Conservation (phyloP, 2,329 filamentous ascomycete species). For the Cytospora piceae region DNA sequence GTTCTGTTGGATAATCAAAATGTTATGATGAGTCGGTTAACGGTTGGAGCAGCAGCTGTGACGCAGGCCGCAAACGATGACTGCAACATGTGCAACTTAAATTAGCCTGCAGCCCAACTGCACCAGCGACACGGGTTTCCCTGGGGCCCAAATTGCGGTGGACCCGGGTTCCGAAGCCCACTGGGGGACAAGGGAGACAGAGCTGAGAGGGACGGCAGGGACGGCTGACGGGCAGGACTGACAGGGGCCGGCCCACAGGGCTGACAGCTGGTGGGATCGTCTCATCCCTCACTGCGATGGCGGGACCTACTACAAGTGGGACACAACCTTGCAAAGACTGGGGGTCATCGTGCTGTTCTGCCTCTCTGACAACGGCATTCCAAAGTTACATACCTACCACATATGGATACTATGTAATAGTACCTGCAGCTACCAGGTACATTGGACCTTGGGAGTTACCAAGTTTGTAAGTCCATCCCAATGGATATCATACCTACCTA, state of each 20-base stretch:
- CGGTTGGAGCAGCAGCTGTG: slow-evolving; percentile 9
- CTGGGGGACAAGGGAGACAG: slow-evolving; percentile 11
- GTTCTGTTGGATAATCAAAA: neutral
- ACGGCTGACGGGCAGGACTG: too few species aligned
- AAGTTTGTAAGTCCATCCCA: neutral
- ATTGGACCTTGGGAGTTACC: neutral
- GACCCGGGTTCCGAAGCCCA: slow-evolving; percentile 9
- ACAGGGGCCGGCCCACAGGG: slow-evolving; percentile 12
- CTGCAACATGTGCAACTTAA: slow-evolving; percentile 16
- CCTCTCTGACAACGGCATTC: neutral
- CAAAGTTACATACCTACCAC: neutral
- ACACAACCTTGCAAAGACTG: neutral
- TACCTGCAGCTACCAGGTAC: neutral
- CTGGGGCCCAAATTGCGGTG: slow-evolving; percentile 9
- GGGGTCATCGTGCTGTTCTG: neutral
- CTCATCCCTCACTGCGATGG: slow-evolving; percentile 17
- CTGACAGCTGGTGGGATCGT: slow-evolving; percentile 16
- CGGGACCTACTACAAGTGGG: slow-evolving; percentile 11
- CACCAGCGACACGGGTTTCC: neutral
- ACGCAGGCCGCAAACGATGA: slow-evolving; percentile 10
- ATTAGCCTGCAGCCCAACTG: slow-evolving; percentile 8
- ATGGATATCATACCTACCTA: neutral
- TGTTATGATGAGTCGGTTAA: neutral
- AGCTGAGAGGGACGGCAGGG: slow-evolving; percentile 4
- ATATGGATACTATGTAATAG: neutral